phyloP scores from a whole-genome alignment of 2,329 filamentous ascomycete species.

The Dactylellina haptotyla region DNA sequence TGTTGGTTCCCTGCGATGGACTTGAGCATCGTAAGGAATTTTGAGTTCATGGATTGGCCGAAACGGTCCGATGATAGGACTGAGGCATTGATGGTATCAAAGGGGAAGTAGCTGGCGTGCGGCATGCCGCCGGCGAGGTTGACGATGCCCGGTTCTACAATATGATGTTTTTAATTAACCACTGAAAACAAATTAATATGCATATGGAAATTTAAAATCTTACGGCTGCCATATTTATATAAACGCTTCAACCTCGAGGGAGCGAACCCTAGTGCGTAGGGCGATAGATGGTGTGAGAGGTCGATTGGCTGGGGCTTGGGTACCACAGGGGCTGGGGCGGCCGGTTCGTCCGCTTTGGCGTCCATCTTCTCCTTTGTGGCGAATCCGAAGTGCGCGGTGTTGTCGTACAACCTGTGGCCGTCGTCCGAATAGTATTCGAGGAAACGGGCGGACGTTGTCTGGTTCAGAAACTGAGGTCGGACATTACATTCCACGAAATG shows the following conservation, averaged over 20 bases:
- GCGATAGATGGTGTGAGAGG: slow-evolving; percentile 81
- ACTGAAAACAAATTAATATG: no score
- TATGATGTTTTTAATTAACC: no score
- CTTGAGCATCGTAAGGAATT: slow-evolving; percentile 59
- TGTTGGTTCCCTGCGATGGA: slow-evolving; percentile 63
- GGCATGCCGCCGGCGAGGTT: slow-evolving; percentile 77
- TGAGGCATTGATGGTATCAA: slow-evolving; percentile 86
- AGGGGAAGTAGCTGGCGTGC: slow-evolving; percentile 84
- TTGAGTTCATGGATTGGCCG: slow-evolving; percentile 57
- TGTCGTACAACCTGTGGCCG: slow-evolving; percentile 24
- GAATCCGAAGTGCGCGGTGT: slow-evolving; percentile 2
- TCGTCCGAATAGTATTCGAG: slow-evolving; percentile 20
- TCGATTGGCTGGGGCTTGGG: slow-evolving; percentile 69
- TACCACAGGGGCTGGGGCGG: neutral
- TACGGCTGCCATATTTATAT: slow-evolving; percentile 73
- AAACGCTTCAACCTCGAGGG: slow-evolving; percentile 79
- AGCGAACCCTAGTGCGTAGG: slow-evolving; percentile 72
- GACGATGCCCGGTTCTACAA: slow-evolving; percentile 69
- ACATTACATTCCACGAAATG: slow-evolving; percentile 50
- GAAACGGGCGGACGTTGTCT: slow-evolving; percentile 11
- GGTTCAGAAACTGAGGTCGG: slow-evolving; percentile 25
- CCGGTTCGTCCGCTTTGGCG: slow-evolving; percentile 9
- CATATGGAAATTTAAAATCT: slow-evolving; percentile 65
- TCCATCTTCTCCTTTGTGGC: slow-evolving; percentile 23
- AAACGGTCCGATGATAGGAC: slow-evolving; percentile 79